A percentile compares a stretch with the other conserved stretches of the same genome.
These are phyloP conservation scores for Talaromyces adpressus DNA, from an alignment of 495 filamentous ascomycete species.

Conservation along the genomic window DNA sequence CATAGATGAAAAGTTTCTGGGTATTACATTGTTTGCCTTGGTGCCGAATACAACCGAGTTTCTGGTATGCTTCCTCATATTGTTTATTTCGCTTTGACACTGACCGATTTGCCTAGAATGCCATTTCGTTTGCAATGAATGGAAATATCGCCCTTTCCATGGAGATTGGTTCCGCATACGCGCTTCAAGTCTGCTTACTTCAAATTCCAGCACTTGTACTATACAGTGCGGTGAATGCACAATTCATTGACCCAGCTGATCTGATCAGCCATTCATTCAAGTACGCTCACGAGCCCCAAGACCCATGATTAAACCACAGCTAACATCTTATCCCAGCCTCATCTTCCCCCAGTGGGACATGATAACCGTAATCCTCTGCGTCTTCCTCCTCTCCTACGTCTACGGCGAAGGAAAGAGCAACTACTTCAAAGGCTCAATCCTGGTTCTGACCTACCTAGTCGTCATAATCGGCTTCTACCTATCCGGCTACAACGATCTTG, in stretches of 20 bases:
- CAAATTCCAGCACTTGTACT: constrained; percentile 91
- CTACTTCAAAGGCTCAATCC: constrained; percentile 75
- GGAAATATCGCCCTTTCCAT: constrained; percentile 99
- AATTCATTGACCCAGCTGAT: constrained; percentile 45
- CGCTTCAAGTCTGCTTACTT: constrained; percentile 93
- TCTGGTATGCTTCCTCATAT: constrained; percentile 53
- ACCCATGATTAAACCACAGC: constrained; percentile 5
- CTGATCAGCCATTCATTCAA: constrained; percentile 74
- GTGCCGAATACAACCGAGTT: constrained; percentile 99
- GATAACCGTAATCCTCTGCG: constrained; percentile 94
- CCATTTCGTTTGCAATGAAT: constrained; percentile 99
- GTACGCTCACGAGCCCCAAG: constrained; percentile 26
- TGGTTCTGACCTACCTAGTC: constrained; percentile 89
- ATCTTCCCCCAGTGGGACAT: constrained; percentile 99
- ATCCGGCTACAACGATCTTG: constrained; percentile 62
- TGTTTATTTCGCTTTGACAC: neutral
- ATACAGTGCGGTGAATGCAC: constrained; percentile 65
- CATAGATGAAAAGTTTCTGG: constrained; percentile 96
- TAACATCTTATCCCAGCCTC: constrained; percentile 43
- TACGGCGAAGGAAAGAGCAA: constrained; percentile 91
- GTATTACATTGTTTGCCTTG: constrained; percentile 93
- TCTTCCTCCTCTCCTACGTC: constrained; percentile 95
- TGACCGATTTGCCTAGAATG: constrained; percentile 55
- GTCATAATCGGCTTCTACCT: constrained; percentile 90
- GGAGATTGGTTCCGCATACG: constrained; percentile 98